These are phyloP conservation scores for Pleodorina starrii DNA, from an alignment of 139 green algal species.

Conservation along the genomic window DNA sequence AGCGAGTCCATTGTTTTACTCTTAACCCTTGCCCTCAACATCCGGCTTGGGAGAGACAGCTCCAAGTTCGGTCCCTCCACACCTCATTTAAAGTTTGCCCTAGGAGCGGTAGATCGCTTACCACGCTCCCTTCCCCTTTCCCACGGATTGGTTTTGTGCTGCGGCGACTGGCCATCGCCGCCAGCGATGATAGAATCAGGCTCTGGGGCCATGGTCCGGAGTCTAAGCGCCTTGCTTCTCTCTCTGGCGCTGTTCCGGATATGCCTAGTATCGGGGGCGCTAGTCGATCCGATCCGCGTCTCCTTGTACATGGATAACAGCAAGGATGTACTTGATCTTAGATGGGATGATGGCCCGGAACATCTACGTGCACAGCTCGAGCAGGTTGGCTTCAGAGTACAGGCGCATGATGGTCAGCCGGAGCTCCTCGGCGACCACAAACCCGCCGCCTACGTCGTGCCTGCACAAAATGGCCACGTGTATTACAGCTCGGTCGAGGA, in stretches of 20 bases:
- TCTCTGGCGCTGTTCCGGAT: neutral
- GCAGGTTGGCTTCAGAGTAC: neutral
- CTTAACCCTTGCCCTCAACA: neutral
- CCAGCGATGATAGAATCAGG: neutral
- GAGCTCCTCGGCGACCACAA: neutral
- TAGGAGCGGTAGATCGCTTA: neutral
- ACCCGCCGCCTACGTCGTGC: neutral
- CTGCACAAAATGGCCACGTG: slow-evolving; percentile 6
- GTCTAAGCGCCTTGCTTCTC: neutral
- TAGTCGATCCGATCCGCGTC: neutral
- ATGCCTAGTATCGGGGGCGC: neutral
- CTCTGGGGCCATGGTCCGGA: neutral
- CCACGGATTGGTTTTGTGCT: neutral
- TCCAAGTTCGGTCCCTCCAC: neutral
- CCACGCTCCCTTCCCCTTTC: neutral
- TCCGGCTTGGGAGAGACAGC: neutral
- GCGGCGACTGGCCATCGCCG: neutral
- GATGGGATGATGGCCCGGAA: neutral
- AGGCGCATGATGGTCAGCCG: neutral
- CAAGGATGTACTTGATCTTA: neutral
- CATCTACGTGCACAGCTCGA: neutral
- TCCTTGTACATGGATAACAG: neutral
- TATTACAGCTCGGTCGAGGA: slow-evolving; percentile 25
- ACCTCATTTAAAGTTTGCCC: neutral
- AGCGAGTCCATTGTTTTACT: no score